phyloP scores from a whole-genome alignment of 2,329 filamentous ascomycete species.

The Alternaria burnsii region DNA sequence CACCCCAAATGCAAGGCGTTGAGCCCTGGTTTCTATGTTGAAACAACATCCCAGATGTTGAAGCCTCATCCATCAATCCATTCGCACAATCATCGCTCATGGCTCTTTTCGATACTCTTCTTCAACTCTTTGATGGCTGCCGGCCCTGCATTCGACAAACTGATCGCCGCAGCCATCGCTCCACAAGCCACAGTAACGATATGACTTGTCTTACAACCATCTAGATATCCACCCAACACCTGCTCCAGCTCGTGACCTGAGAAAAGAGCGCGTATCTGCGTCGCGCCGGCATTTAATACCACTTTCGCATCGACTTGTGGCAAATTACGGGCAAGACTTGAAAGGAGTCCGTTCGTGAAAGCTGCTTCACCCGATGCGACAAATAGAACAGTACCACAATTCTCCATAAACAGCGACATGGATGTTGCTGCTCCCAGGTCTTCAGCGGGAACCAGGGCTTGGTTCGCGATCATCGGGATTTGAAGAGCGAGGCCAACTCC shows the following conservation, averaged over 20 bases:
- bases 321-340: constrained; percentile 42
- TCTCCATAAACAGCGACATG: constrained; percentile 55
- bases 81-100: constrained; percentile 15
- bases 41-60: constrained; percentile 4
- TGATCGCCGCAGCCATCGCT: constrained; percentile 29
- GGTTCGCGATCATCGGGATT: constrained; percentile 52
- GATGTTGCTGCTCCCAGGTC: constrained; percentile 54
- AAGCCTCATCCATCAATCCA: background rate
- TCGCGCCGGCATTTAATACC: constrained; percentile 56
- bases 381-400: constrained; percentile 54
- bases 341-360: constrained; percentile 54
- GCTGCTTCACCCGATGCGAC: constrained; percentile 53
- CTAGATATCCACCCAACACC: constrained; percentile 34
- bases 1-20: background rate
- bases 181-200: constrained; percentile 33
- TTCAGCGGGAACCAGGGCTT: constrained; percentile 45
- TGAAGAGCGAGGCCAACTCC: constrained; percentile 56
- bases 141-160: constrained; percentile 28
- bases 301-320: constrained; percentile 46
- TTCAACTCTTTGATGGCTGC: constrained; percentile 26
- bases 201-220: constrained; percentile 38
- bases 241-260: constrained; percentile 28
- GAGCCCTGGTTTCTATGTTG: background rate
- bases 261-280: constrained; percentile 52
- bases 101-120: constrained; percentile 25